These are phyloP conservation scores for Ramaria sp. DNA, from an alignment of 768 basidiomycete species.

Conservation along the genomic window DNA sequence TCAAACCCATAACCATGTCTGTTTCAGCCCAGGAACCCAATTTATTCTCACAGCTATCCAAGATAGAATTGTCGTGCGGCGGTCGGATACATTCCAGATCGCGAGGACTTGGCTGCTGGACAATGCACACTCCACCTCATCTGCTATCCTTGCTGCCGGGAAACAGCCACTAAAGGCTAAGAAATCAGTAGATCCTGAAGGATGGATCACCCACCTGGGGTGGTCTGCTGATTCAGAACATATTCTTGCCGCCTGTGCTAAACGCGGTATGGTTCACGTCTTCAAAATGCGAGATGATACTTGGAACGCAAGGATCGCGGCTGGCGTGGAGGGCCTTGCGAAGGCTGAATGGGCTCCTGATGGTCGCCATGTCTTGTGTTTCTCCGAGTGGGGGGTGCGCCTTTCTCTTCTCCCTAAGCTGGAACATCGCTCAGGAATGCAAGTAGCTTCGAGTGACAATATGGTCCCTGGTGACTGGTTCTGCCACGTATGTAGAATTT, in stretches of 20 bases:
- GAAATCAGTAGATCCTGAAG: conserved; percentile 17
- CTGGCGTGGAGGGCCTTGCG: conserved; percentile 74
- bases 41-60: conserved; percentile 75
- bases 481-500: conserved; percentile 76
- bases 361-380: conserved; percentile 74
- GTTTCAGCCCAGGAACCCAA: conserved; percentile 80
- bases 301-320: conserved; percentile 69
- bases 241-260: conserved; percentile 71
- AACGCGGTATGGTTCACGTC: conserved; percentile 59
- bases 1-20: conserved; percentile 50
- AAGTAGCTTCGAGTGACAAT: conserved; percentile 72
- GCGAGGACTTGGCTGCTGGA: conserved; percentile 70
- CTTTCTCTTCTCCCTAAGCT: conserved; percentile 1
- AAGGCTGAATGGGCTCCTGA: conserved; percentile 89
- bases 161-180: conserved; percentile 17
- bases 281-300: conserved; percentile 72
- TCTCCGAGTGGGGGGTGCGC: conserved; percentile 88
- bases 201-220: conserved; percentile 59
- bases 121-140: conserved; percentile 40
- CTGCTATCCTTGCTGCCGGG: conserved; percentile 27
- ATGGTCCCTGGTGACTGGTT: conserved; percentile 70
- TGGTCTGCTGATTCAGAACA: conserved; percentile 91
- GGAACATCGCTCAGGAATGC: neutral
- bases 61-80: conserved; percentile 73
- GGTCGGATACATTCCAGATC: conserved; percentile 76